Percentiles rank a stretch among this genome's conserved stretches.
phyloP scores from a whole-genome alignment of 257 asterid species.

The Solanum lycopersicoides region DNA sequence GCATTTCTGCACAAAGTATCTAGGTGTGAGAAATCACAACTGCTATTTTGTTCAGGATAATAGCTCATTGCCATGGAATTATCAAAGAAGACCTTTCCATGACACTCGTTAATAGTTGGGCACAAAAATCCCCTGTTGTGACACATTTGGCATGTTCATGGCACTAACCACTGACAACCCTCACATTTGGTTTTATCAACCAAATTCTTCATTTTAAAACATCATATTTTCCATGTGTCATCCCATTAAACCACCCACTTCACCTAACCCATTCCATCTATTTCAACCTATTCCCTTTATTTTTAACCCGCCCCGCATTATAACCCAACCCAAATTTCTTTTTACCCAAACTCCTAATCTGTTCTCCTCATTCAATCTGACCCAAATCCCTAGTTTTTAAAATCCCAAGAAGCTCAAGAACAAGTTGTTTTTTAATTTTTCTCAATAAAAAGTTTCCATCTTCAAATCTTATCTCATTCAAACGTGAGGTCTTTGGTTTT shows the following conservation, averaged over 20 bases:
- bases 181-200: not conserved
- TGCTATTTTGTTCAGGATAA: not conserved
- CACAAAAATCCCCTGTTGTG: not conserved
- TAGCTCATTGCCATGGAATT: not conserved
- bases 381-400: not conserved
- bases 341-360: not conserved
- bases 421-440: not conserved
- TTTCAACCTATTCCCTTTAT: not conserved
- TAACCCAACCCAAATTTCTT: not conserved
- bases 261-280: not conserved
- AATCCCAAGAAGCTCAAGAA: not conserved
- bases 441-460: not conserved
- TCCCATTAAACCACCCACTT: not conserved
- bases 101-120: not conserved
- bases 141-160: not conserved
- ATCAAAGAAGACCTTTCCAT: not conserved
- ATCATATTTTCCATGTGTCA: not conserved
- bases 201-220: not conserved
- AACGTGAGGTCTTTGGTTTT: slow-evolving; percentile 13
- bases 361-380: not conserved
- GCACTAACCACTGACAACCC: not conserved
- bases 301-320: not conserved
- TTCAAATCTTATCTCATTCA: slow-evolving; percentile 13
- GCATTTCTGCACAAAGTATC: not conserved
- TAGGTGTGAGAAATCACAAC: not conserved